Percentiles rank a stretch among this genome's conserved stretches.
These are phyloP conservation scores for Beauveria scarabaeidicola DNA, from an alignment of 2,329 filamentous ascomycete genomes.

Conservation along the genomic window DNA sequence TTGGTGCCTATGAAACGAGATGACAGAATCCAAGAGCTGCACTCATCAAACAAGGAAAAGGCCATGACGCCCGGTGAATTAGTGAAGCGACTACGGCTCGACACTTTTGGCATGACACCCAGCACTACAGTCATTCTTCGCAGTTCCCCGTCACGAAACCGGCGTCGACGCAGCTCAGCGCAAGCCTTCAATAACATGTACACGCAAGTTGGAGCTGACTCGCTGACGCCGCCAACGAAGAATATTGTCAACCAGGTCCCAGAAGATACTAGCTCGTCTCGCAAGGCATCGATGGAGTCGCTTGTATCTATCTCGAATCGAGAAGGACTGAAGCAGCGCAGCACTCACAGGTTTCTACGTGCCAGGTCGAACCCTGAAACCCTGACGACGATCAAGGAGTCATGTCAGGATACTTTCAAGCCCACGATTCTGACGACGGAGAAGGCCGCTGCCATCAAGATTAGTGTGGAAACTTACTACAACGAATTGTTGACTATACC, in stretches of 20 bases:
- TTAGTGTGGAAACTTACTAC: constrained; percentile 80
- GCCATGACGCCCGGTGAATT: constrained; percentile 18
- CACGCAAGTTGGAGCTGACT: not conserved
- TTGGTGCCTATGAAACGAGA: constrained; percentile 8
- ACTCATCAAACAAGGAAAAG: constrained; percentile 13
- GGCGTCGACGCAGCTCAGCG: constrained; percentile 18
- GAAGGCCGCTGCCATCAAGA: constrained; percentile 68
- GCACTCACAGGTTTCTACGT: constrained; percentile 14
- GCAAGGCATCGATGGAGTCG: constrained; percentile 1
- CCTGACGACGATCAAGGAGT: constrained; percentile 28
- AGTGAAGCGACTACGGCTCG: constrained; percentile 20
- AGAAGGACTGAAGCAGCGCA: constrained; percentile 1
- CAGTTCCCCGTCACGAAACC: constrained; percentile 14
- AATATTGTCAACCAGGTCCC: not conserved
- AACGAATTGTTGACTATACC: constrained; percentile 54
- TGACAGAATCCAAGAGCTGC: not conserved
- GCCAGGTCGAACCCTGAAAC: constrained; percentile 29
- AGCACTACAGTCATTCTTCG: constrained; percentile 23
- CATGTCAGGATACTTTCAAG: constrained; percentile 17
- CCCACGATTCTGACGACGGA: constrained; percentile 57
- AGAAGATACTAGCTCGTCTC: not conserved
- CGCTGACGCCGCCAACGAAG: not conserved
- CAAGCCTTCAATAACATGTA: constrained; percentile 16
- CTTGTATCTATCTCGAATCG: not conserved
- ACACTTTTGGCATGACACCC: constrained; percentile 18